phyloP scores from a whole-genome alignment of 2,329 filamentous ascomycete genomes.

The Zymoseptoria pseudotritici region DNA sequence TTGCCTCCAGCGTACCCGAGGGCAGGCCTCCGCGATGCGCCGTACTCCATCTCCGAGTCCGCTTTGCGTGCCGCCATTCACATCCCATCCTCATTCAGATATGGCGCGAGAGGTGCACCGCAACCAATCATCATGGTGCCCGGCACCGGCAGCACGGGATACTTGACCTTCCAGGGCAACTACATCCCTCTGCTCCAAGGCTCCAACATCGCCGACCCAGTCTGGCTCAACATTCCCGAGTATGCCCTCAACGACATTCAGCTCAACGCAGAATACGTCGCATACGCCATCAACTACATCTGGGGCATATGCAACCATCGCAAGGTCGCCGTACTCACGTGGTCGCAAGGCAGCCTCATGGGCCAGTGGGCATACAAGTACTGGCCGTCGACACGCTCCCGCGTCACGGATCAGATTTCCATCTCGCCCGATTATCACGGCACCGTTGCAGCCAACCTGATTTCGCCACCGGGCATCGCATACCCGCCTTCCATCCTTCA shows the following conservation, averaged over 20 bases:
- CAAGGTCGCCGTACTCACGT: constrained; percentile 41
- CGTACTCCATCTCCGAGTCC: constrained; percentile 41
- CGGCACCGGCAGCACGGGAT: constrained; percentile 44
- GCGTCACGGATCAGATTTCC: constrained; percentile 43
- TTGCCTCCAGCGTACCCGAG: constrained; percentile 31
- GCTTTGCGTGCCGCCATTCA: constrained; percentile 44
- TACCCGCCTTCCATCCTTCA: constrained; percentile 41
- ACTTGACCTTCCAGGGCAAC: constrained; percentile 39
- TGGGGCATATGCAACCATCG: constrained; percentile 31
- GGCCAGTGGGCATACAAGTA: constrained; percentile 52
- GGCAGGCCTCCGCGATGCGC: constrained; percentile 36
- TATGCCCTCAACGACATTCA: constrained; percentile 43
- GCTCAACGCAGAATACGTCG: constrained; percentile 46
- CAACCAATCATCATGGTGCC: constrained; percentile 46
- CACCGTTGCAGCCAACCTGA: constrained; percentile 33
- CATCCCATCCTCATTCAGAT: constrained; percentile 44
- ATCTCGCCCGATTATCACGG: constrained; percentile 48
- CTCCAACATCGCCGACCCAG: constrained; percentile 40
- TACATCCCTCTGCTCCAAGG: constrained; percentile 42
- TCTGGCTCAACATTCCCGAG: constrained; percentile 49
- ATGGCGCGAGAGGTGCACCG: constrained; percentile 32
- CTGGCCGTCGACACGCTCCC: constrained; percentile 44
- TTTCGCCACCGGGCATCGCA: constrained; percentile 36
- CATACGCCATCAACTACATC: constrained; percentile 53
- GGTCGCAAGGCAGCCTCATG: constrained; percentile 47